Conservation (phyloP, 2,329 filamentous ascomycete genomes). For the Uncinocarpus reesii region DNA sequence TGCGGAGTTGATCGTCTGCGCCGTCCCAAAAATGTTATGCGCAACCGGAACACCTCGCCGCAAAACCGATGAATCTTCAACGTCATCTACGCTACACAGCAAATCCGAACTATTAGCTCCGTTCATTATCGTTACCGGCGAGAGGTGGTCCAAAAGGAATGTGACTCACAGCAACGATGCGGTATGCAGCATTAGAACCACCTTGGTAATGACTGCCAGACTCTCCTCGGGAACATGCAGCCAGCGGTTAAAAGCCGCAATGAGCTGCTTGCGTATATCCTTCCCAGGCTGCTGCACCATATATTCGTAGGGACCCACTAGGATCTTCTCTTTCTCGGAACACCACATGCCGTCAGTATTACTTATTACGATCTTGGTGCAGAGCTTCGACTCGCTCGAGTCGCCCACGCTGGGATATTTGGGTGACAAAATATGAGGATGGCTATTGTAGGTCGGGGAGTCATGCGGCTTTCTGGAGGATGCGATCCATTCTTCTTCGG, state of each 20-base stretch:
- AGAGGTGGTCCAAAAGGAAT: conserved; percentile 12
- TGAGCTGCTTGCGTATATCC: conserved; percentile 29
- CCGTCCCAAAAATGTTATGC: conserved; percentile 36
- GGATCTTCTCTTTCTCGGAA: conserved; percentile 62
- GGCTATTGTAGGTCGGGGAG: conserved; percentile 18
- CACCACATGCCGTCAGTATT: conserved; percentile 45
- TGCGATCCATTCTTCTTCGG: conserved; percentile 53
- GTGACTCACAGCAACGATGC: conserved; percentile 32
- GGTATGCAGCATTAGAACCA: conserved; percentile 32
- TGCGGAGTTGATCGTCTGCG: conserved; percentile 40
- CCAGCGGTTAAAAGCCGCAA: conserved; percentile 33
- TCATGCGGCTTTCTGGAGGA: conserved; percentile 25
- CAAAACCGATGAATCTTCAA: conserved; percentile 36
- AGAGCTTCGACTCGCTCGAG: neutral
- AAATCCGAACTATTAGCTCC: neutral
- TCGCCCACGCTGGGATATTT: neutral
- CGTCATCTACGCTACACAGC: conserved; percentile 33
- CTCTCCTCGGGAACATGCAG: conserved; percentile 26
- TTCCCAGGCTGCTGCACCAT: conserved; percentile 62
- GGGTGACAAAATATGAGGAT: conserved; percentile 18
- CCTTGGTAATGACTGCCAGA: conserved; percentile 27
- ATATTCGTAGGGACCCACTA: conserved; percentile 72
- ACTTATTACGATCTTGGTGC: conserved; percentile 9
- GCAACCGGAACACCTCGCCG: conserved; percentile 36
- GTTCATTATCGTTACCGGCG: neutral